Evolutionary conservation across 768 basidiomycete species (phyloP).

Genomic region (Stropharia rugosoannulata): DNA sequence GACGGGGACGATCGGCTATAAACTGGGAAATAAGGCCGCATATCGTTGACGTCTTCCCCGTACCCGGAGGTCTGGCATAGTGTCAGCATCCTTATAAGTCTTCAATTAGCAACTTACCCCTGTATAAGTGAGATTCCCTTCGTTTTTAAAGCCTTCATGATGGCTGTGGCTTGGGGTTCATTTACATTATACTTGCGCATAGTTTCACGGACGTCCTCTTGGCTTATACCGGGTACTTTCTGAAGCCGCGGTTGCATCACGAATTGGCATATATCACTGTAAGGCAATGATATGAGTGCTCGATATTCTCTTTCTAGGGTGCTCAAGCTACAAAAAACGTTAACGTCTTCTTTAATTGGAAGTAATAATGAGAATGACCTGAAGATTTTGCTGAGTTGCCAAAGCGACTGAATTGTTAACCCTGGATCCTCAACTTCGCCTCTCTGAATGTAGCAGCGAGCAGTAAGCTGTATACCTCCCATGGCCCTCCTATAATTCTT

Average conservation of each 20-base stretch:
- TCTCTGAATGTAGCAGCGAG: constrained; percentile 50
- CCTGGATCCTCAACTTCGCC: constrained; percentile 51
- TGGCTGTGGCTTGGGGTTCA: constrained; percentile 91
- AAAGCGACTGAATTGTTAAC: constrained; percentile 61
- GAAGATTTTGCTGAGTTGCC: constrained; percentile 78
- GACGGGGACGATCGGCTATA: constrained; percentile 61
- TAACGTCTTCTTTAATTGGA: not conserved
- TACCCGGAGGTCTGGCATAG: constrained; percentile 82
- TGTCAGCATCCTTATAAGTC: not conserved
- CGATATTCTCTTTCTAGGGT: constrained; percentile 93
- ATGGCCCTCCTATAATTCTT: constrained; percentile 31
- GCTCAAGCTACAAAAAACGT: constrained; percentile 63
- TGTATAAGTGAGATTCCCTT: constrained; percentile 91
- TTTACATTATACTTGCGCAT: constrained; percentile 80
- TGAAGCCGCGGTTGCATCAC: constrained; percentile 71
- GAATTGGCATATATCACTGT: constrained; percentile 73
- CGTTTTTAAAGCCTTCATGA: constrained; percentile 67
- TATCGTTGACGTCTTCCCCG: constrained; percentile 98
- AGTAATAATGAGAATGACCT: constrained; percentile 47
- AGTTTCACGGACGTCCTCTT: constrained; percentile 53
- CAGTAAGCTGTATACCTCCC: constrained; percentile 51
- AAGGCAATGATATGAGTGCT: constrained; percentile 78
- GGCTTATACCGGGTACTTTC: constrained; percentile 40
- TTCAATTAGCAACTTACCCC: constrained; percentile 55
- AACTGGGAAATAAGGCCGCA: constrained; percentile 89